Evolutionary conservation across 2,329 filamentous ascomycete genomes (phyloP), one percentile per base, ranked within the genome.

Genomic region (Curvularia verruculosa): DNA sequence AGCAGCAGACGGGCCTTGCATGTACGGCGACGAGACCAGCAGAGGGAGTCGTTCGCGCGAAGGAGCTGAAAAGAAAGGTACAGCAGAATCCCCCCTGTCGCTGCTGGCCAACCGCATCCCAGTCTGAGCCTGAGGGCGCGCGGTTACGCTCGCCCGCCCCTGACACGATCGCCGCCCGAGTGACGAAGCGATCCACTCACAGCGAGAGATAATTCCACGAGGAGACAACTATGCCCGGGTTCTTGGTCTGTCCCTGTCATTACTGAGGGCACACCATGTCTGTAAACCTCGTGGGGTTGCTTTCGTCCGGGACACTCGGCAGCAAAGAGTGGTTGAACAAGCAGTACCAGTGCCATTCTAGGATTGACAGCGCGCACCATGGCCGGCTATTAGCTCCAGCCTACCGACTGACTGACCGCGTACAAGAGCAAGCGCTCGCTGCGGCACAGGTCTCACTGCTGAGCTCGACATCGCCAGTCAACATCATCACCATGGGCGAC

Each of bases 361-460:
- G 36, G 58, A 48, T 52, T 41, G 50, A 53, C 47, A 37, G 21
- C 36, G 43, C 28, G 49, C 49, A 49, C 44, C 29, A 31, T 29
- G 26, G 26, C 29, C 29, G 13, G n/a, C 29, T 15, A 31, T 12
- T n/a, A 29, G 7, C 5, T 9, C 6, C 5, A 3, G 29, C 29
- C 29, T 31, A 15, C 29, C 37, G 52, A 56, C 53, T 62, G 54
- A 53, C 56, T 62, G 54, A 53, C 56, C 45, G 57, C 49, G 57
- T 62, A 64, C 15, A 36, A 13, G 5, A 36, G 31, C 31, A 36
- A 36, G 65, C 60, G 62, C 62, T 60, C 53, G 58, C 40, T 60
- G 60, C 64, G 64, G 65, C 67, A 66, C 67, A 63, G 61, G 49
- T 24, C 43, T 54, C 62, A 57, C 58, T 52, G 44, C n/a, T 36